These are phyloP conservation scores for Barnettozyma hawaiiensis DNA, from an alignment of 1,139 yeast genomes.

Conservation along the genomic window DNA sequence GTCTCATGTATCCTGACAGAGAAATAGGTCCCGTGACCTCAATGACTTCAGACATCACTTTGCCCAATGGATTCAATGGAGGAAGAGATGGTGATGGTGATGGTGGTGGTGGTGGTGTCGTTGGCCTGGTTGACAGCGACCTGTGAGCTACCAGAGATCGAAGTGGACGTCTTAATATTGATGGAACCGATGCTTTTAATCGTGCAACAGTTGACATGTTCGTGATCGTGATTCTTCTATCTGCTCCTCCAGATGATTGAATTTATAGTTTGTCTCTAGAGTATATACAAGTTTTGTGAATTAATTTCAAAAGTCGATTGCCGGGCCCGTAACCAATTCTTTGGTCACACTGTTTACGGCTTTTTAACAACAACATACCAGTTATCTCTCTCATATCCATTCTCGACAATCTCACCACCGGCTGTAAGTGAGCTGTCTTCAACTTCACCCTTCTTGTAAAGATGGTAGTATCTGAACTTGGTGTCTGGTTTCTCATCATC, in stretches of 20 bases:
- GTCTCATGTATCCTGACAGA: constrained; percentile 71
- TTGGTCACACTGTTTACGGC: constrained; percentile 3
- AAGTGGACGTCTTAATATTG: not conserved
- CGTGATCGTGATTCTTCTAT: not conserved
- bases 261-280: no score
- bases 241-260: no score
- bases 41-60: constrained; percentile 16
- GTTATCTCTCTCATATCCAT: constrained; percentile 90
- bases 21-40: constrained; percentile 57
- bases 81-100: not conserved
- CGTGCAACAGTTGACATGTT: not conserved
- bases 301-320: no score
- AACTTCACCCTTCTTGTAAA: constrained; percentile 79
- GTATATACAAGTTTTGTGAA: no score
- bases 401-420: constrained; percentile 57
- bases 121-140: not conserved
- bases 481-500: constrained; percentile 31
- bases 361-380: constrained; percentile 73
- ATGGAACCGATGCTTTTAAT: not conserved
- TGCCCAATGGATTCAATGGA: constrained; percentile 9
- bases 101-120: not conserved
- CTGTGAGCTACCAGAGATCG: not conserved
- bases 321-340: not conserved
- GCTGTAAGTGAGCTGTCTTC: constrained; percentile 62
- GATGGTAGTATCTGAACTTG: constrained; percentile 81